Conservation (phyloP, 805 yeast species). For the Metschnikowia santaceciliae region DNA sequence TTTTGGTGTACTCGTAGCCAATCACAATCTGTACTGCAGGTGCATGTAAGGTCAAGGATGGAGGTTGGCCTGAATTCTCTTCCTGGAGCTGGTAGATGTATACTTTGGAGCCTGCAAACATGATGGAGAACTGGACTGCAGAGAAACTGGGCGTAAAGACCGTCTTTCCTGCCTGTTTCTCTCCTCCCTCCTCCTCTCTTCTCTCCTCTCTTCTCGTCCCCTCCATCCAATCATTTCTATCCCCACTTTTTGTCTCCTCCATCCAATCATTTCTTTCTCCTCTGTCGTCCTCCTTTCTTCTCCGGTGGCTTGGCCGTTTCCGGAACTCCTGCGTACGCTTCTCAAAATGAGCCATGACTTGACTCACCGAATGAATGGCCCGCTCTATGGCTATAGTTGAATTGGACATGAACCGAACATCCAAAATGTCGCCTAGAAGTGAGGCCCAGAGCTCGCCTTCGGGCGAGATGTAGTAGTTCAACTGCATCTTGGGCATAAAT, state of each 20-base stretch:
- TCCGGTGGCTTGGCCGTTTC: not conserved
- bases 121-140: conserved; percentile 48
- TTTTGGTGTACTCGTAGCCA: conserved; percentile 44
- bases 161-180: not conserved
- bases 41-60: conserved; percentile 59
- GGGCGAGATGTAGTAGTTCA: conserved; percentile 41
- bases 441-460: conserved; percentile 41
- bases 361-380: conserved; percentile 43
- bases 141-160: conserved; percentile 22
- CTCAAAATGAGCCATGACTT: conserved; percentile 35
- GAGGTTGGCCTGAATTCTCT: conserved; percentile 35
- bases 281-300: not conserved
- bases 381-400: conserved; percentile 54
- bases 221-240: not conserved
- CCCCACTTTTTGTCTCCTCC: not conserved
- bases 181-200: not conserved
- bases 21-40: conserved; percentile 66
- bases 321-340: conserved; percentile 14
- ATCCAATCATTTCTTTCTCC: not conserved
- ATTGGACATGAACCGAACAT: conserved; percentile 58
- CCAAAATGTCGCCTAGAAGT: conserved; percentile 65
- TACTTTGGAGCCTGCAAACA: conserved; percentile 69
- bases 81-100: conserved; percentile 43
- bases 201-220: not conserved
- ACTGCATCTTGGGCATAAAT: conserved; percentile 64